Evolutionary conservation across 2,329 filamentous ascomycete species (phyloP), one percentile per base, ranked within the genome.

Genomic region (Elsinoe perseae): DNA sequence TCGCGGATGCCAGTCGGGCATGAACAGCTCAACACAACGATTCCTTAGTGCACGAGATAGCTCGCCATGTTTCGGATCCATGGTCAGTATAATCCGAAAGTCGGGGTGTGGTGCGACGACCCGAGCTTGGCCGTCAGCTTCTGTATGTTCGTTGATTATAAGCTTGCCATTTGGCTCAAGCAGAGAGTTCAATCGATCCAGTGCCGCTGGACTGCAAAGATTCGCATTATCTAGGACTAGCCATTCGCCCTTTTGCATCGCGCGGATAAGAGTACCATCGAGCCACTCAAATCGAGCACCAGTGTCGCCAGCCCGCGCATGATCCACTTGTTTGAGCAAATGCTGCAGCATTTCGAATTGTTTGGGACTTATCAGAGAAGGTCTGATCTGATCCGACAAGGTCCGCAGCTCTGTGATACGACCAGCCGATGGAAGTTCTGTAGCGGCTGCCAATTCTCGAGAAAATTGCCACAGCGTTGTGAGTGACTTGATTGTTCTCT

Each of bases 21-120:
- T 76, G 65, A 85, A 93, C 8, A 98, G 86, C 70, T 98, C 95
- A 23, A 96, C 80, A 50, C 90, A 90, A 69, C 93, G 83, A 71
- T 98, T 98, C 57, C 95, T 80, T 93, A 98, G 98, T 0, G 93
- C 93, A 60, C 93, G 81, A 2, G 93, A 98, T 7, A 98, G 77
- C 69, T 98, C 93, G 16, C 93, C 95, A 69, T 95, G 88, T 50
- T 85, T 83, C 44, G 93, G 85, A 69, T 98, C 92, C 75, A 95
- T 87, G 0, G 92, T 97, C 68, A 98, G 75, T 71, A 98, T 97
- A 18, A 98, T 83, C 57, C 92, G 81, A 71, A 98, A 98, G 59
- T 89, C 81, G 0, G 86, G 80, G 72, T 97, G 91, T 12, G 93
- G 91, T 56, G 73, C 81, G 50, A 98, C 81, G 32, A 95, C 74